These are phyloP conservation scores for Cercophora sp. DNA, from an alignment of 495 filamentous ascomycete genomes.

Conservation along the genomic window DNA sequence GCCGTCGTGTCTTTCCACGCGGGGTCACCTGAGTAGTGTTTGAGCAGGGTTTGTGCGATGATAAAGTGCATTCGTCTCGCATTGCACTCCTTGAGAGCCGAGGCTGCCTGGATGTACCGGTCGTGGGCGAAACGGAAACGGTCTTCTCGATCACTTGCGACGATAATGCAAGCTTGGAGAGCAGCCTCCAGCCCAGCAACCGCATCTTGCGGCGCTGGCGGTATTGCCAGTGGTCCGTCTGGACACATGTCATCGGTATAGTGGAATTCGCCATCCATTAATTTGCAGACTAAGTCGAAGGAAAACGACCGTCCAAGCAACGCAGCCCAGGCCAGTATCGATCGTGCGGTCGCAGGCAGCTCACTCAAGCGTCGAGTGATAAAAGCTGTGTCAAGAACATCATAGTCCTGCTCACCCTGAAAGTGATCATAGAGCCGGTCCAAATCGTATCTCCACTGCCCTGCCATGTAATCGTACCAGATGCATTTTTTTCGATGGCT, in stretches of 20 bases:
- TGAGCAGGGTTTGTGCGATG: constrained; percentile 73
- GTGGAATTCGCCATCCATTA: constrained; percentile 66
- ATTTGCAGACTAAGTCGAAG: constrained; percentile 71
- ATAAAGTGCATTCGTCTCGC: constrained; percentile 80
- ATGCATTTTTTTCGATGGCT: constrained; percentile 82
- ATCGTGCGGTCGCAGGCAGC: constrained; percentile 62
- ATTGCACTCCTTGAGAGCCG: constrained; percentile 64
- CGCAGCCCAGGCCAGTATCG: constrained; percentile 84
- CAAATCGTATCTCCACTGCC: constrained; percentile 76
- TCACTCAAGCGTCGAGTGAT: constrained; percentile 72
- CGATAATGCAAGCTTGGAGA: constrained; percentile 70
- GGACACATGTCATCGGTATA: constrained; percentile 39
- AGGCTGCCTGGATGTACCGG: constrained; percentile 71
- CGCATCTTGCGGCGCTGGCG: constrained; percentile 28
- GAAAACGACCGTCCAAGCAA: constrained; percentile 75
- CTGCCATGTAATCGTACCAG: constrained; percentile 80
- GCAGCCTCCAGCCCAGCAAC: constrained; percentile 74
- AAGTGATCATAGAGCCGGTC: constrained; percentile 81
- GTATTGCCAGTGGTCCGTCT: constrained; percentile 11
- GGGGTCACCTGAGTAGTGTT: constrained; percentile 57
- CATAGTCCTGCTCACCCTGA: constrained; percentile 67
- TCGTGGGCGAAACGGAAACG: constrained; percentile 74
- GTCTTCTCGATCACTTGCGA: constrained; percentile 74
- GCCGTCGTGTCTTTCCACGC: constrained; percentile 62
- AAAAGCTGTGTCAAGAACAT: constrained; percentile 75